These are phyloP conservation scores for Sclerotinia nivalis DNA, from an alignment of 2,329 filamentous ascomycete genomes.

Conservation along the genomic window DNA sequence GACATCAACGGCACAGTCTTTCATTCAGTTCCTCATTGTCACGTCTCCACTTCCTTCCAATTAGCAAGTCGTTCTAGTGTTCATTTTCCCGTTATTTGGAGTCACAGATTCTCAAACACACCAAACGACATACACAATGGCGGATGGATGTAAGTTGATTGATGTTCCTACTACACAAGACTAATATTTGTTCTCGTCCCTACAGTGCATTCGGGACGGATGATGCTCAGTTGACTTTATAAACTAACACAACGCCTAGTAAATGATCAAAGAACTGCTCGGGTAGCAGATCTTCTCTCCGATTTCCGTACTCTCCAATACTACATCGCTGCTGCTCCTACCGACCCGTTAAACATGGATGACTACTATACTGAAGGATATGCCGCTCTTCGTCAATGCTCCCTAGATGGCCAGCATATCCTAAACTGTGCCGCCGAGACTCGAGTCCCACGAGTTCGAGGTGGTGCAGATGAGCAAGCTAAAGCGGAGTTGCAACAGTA, in stretches of 20 bases:
- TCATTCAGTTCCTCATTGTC: constrained; percentile 27
- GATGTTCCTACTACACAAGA: constrained; percentile 22
- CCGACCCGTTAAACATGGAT: constrained; percentile 54
- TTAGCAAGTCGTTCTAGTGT: constrained; percentile 14
- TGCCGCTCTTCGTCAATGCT: constrained; percentile 62
- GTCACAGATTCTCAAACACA: constrained; percentile 20
- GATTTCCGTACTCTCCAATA: constrained; percentile 64
- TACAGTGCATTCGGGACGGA: constrained; percentile 12
- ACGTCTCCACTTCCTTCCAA: constrained; percentile 8
- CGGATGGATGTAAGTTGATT: constrained; percentile 40
- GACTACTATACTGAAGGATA: constrained; percentile 67
- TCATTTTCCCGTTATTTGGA: constrained; percentile 19
- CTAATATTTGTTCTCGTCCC: constrained; percentile 18
- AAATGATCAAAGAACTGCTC: constrained; percentile 59
- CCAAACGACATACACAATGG: constrained; percentile 32
- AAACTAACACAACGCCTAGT: constrained; percentile 45
- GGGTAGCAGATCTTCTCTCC: constrained; percentile 61
- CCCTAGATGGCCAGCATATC: constrained; percentile 63
- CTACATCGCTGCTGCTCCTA: constrained; percentile 59
- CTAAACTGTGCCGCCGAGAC: constrained; percentile 65
- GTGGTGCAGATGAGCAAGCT: constrained; percentile 58
- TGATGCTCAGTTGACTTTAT: background rate
- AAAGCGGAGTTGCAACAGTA: constrained; percentile 66
- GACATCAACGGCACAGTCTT: constrained; percentile 27
- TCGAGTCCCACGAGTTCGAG: constrained; percentile 53